Evolutionary conservation across 192 early-diverging fungal species (phyloP), one percentile per base, ranked within the genome.

Genomic region (Chytriomyces hyalinus): DNA sequence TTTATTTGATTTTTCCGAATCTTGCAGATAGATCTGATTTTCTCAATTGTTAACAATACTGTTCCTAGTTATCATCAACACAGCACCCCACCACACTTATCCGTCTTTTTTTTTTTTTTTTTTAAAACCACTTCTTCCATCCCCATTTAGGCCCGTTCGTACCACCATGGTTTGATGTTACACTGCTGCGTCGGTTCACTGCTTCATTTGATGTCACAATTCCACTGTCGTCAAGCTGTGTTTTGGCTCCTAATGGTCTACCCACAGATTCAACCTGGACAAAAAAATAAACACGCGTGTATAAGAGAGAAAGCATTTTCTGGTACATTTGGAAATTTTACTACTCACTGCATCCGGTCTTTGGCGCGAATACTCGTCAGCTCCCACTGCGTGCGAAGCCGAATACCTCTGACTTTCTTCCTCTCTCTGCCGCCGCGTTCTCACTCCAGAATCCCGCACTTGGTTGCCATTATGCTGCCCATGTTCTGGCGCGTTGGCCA

Each of bases 121-220:
- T 28, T 43, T 62, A 75, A 36, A 28, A 26, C 77, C 77, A 78
- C 69, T 72, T 72, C 45, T 72, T 78, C 77, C 77, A 78, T 49
- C 70, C 77, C 67, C 77, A 72, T 70, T 65, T 72, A 13, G 10
- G 24, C 44, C 13, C 9, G 17, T 48, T 43, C 0, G 13, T 53
- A 5, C 17, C 17, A 49, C 17, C 15, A 26, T 15, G 8, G 43
- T n/a, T 17, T n/a, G 46, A 51, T 2, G 15, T 45, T 22, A 70
- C 68, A 28, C 68, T 70, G 20, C 17, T 9, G 49, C 68, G 73
- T 61, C 17, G 69, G 24, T 53, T 77, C 66, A 86, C 77, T 11
- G 78, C 73, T 36, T 84, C 82, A 71, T 80, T 81, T 49, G 81
- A 84, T 9, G 77, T 82, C 11, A 85, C 80, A 53, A 75, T 66